A percentile compares a stretch with the other conserved stretches of the same genome.
Evolutionary conservation across 2,329 filamentous ascomycete genomes (phyloP).

Genomic region (Ophiostoma himal-ulmi): DNA sequence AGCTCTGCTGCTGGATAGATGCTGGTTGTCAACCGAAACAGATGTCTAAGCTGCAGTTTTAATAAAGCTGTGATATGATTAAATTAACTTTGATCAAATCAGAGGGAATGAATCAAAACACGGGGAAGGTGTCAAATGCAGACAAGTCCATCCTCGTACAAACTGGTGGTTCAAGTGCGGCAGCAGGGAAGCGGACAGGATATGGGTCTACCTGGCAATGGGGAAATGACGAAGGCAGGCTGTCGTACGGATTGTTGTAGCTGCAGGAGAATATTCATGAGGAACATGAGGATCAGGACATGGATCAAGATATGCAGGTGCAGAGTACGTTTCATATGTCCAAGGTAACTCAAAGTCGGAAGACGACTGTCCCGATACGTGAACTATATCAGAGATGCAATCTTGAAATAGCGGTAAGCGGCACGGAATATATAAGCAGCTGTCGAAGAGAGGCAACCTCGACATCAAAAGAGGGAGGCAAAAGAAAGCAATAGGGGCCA

Average conservation of each 20-base stretch:
- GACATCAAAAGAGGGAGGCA: background rate
- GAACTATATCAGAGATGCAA: background rate
- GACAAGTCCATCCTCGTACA: background rate
- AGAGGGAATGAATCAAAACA: background rate
- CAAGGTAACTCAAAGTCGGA: background rate
- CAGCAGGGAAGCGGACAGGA: slow-evolving; percentile 9
- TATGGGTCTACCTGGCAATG: background rate
- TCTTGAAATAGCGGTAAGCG: background rate
- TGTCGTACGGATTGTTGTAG: background rate
- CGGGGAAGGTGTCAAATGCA: background rate
- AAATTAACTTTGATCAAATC: background rate
- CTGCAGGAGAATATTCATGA: background rate
- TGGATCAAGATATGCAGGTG: background rate
- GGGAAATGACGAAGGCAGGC: background rate
- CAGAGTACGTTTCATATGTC: background rate
- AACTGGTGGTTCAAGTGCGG: slow-evolving; percentile 17
- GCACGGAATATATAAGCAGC: background rate
- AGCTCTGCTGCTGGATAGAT: background rate
- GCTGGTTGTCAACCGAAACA: background rate
- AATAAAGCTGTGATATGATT: no score
- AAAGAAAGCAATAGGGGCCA: background rate
- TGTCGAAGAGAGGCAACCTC: background rate
- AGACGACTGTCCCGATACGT: background rate
- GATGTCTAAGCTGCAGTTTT: background rate
- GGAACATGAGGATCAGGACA: background rate